Conservation (phyloP, 768 basidiomycete species). For the Leccinum fibrillosum region DNA sequence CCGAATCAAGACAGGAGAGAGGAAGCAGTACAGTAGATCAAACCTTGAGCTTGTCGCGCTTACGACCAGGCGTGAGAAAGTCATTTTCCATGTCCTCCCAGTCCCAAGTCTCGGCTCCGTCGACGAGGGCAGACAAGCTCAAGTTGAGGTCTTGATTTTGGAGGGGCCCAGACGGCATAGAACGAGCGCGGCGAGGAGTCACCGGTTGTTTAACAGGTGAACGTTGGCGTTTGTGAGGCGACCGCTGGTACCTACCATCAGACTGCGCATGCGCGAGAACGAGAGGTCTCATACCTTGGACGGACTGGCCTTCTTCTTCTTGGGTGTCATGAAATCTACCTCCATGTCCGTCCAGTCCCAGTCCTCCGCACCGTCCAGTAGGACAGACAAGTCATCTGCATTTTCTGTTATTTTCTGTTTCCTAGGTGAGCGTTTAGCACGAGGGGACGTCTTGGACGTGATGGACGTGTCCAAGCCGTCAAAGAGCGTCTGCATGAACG, state of each 20-base stretch:
- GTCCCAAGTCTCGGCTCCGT: slow-evolving; percentile 70
- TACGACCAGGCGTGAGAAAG: slow-evolving; percentile 47
- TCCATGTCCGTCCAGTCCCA: slow-evolving; percentile 69
- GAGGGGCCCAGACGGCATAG: slow-evolving; percentile 1
- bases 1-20: slow-evolving; percentile 4
- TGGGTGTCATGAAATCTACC: slow-evolving; percentile 48
- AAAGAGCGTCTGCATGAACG: slow-evolving; percentile 55
- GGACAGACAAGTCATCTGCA: slow-evolving; percentile 37
- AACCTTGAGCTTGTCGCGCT: slow-evolving; percentile 20
- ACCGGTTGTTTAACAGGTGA: slow-evolving; percentile 19
- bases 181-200: slow-evolving; percentile 11
- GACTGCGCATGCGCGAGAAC: not conserved
- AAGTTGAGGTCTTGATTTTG: slow-evolving; percentile 27
- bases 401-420: slow-evolving; percentile 15
- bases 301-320: slow-evolving; percentile 38
- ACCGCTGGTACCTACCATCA: slow-evolving; percentile 8
- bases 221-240: slow-evolving; percentile 10
- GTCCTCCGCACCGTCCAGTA: slow-evolving; percentile 64
- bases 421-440: slow-evolving; percentile 22
- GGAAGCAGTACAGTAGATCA: not conserved
- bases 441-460: slow-evolving; percentile 36
- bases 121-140: slow-evolving; percentile 48
- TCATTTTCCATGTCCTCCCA: slow-evolving; percentile 56
- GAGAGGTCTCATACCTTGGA: slow-evolving; percentile 9
- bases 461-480: slow-evolving; percentile 50